Base-by-base conservation (phyloP, 345 rosid species). In the Brassica cretica region DNA sequence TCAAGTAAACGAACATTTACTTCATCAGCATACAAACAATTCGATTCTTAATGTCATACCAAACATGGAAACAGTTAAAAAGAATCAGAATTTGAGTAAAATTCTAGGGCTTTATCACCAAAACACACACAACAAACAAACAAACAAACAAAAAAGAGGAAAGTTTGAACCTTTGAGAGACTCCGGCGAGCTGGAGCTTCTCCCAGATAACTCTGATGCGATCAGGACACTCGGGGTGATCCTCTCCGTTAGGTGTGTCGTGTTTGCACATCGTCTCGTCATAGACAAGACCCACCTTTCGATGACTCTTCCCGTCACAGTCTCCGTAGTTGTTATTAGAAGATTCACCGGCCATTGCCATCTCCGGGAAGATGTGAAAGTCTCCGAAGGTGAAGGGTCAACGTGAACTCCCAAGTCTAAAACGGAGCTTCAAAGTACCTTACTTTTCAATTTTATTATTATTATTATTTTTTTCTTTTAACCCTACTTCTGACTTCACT, bases 231-330 rank as follows among this genome's bases (percentile, higher is more conserved):
- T 93, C 97, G 0, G 93, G 94, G 66, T 95, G 96, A 79, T 68
- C 39, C 27, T 85, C 93, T 6, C 83, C 92, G 73, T 89, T 85
- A 5, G 97, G 91, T 29, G 90, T 86, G 39, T 60, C 81, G 78
- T 95, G 99, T 32, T 82, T 88, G 65, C 98, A 89, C 98, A 91
- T 95, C 71, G 89, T 86, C 85, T 88, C 96, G 59, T 93, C 97
- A 84, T 90, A 93, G 8, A 86, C 8, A 58, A 93, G 69, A 30
- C 98, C 97, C 25, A 93, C 94, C 44, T 84, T 86, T 69, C 91
- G 85, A 35, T 68, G 84, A 3, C n/a, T 44, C 24, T 58, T 41
- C 25, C 35, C 24, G 67, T 75, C 64, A 33, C 35, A 19, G 19
- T 18, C 11, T 66, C 68, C 44, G 9, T 0, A 46, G 0, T 18